phyloP scores from a whole-genome alignment of 345 rosid genomes.

The Toxicodendron radicans region DNA sequence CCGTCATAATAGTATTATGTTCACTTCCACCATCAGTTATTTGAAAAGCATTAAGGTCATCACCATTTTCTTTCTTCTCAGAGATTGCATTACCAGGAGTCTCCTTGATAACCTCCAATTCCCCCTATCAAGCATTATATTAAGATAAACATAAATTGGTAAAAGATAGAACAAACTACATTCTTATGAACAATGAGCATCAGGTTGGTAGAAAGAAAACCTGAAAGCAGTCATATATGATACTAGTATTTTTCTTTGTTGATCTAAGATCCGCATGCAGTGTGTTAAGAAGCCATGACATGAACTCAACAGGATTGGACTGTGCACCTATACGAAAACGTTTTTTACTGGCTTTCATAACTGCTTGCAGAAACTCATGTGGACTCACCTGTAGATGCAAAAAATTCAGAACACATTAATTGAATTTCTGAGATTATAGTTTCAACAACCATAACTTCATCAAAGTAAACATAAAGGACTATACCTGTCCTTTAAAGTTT shows the following conservation, averaged over 20 bases:
- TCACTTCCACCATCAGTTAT: constrained; percentile 33
- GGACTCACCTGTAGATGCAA: constrained; percentile 80
- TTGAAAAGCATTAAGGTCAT: constrained; percentile 29
- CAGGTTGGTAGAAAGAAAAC: constrained; percentile 30
- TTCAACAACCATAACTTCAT: constrained; percentile 15
- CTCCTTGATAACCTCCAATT: constrained; percentile 85
- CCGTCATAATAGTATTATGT: constrained; percentile 30
- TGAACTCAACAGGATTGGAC: constrained; percentile 95
- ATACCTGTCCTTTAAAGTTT: constrained; percentile 93
- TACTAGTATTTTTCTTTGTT: constrained; percentile 65
- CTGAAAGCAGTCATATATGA: constrained; percentile 91
- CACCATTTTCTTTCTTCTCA: constrained; percentile 46
- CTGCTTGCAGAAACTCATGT: constrained; percentile 97
- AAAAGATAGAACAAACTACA: neutral
- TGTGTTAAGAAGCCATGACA: constrained; percentile 96
- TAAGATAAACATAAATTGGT: constrained; percentile 13
- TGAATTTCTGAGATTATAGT: neutral
- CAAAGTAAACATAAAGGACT: constrained; percentile 11
- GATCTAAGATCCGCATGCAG: constrained; percentile 71
- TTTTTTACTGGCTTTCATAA: constrained; percentile 93
- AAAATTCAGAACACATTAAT: constrained; percentile 13
- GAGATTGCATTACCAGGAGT: constrained; percentile 50
- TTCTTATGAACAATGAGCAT: neutral
- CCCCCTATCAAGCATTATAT: constrained; percentile 51
- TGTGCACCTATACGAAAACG: constrained; percentile 82